These are phyloP conservation scores for Fragaria vesca DNA, from an alignment of 306 rosid genomes.

Conservation along the genomic window DNA sequence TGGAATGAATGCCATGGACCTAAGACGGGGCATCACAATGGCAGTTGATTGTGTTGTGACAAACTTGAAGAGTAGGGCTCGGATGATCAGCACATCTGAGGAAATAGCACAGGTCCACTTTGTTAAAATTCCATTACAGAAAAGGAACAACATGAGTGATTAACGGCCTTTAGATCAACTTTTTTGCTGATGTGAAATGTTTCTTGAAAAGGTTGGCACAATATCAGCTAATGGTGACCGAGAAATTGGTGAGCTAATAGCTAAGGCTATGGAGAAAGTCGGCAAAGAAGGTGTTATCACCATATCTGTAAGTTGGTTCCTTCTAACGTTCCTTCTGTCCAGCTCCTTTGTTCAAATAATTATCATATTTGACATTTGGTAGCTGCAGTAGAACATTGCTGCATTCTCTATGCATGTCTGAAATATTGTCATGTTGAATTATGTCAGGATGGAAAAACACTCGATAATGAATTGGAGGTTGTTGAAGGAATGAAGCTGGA, in stretches of 20 bases:
- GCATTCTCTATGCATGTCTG: background rate
- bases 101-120: conserved; percentile 51
- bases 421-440: conserved; percentile 9
- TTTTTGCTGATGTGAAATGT: conserved; percentile 3
- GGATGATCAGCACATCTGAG: conserved; percentile 55
- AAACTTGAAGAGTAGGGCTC: conserved; percentile 51
- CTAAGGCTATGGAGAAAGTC: conserved; percentile 59
- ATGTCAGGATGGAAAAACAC: conserved; percentile 84
- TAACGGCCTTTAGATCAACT: background rate
- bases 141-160: background rate
- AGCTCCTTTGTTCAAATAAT: background rate
- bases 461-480: conserved; percentile 88
- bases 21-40: conserved; percentile 53
- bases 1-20: conserved; percentile 56
- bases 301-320: conserved; percentile 40
- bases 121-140: background rate
- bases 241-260: conserved; percentile 57
- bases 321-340: background rate
- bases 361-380: background rate
- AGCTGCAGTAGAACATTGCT: background rate
- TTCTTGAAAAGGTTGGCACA: conserved; percentile 44
- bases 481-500: conserved; percentile 99
- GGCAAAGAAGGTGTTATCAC: conserved; percentile 58
- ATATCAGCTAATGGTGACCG: conserved; percentile 61
- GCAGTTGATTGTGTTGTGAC: conserved; percentile 58